phyloP scores from a whole-genome alignment of 305 asterid species.

The Ajuga reptans region DNA sequence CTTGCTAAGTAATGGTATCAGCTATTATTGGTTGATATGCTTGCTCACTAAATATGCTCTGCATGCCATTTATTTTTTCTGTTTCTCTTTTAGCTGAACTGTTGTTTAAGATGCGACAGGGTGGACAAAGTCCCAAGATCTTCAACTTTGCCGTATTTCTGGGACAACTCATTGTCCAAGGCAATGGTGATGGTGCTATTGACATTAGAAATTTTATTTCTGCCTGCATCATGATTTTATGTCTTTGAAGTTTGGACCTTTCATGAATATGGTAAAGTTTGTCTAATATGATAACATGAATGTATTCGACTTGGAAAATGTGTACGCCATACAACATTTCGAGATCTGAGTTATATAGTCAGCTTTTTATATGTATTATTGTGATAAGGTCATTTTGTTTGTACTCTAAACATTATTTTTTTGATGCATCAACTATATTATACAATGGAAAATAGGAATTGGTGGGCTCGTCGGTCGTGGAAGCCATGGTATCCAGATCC shows the following conservation, averaged over 20 bases:
- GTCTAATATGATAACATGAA: not conserved
- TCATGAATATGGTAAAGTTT: not conserved
- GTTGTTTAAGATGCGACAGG: not conserved
- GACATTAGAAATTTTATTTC: not conserved
- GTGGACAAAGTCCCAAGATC: not conserved
- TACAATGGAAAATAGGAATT: constrained; percentile 42
- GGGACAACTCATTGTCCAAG: not conserved
- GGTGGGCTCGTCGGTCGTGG: constrained; percentile 58
- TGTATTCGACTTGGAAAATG: not conserved
- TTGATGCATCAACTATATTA: not conserved
- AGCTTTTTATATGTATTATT: constrained; percentile 6
- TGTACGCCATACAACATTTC: not conserved
- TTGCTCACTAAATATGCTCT: not conserved
- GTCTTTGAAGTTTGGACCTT: not conserved
- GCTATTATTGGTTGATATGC: not conserved
- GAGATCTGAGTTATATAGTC: not conserved
- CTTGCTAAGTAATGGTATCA: not conserved
- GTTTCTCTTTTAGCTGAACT: not conserved
- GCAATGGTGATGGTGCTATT: not conserved
- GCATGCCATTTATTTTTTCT: not conserved
- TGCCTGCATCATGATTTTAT: not conserved
- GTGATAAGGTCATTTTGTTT: not conserved
- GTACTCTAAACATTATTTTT: constrained; percentile 6
- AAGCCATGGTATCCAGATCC: constrained; percentile 80
- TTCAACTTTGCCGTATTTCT: not conserved